Evolutionary conservation across 1,284 basidiomycete species (phyloP).

Genomic region (Puccinia triticina): DNA sequence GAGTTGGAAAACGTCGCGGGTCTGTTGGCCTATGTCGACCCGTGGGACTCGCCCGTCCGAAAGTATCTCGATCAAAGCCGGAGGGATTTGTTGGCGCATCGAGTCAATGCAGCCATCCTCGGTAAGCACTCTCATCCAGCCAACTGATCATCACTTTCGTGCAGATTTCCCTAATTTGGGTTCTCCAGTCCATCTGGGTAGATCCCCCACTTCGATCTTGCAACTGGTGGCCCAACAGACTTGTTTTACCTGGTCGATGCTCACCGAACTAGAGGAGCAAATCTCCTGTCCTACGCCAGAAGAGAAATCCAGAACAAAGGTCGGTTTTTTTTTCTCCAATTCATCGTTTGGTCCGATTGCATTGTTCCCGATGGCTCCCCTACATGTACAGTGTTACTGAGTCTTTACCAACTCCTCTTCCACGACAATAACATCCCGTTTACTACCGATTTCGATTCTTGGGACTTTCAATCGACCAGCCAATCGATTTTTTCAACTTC

Average conservation of each 20-base stretch:
- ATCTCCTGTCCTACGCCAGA: slow-evolving; percentile 54
- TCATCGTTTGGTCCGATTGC: background rate
- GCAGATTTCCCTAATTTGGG: background rate
- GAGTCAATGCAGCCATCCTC: slow-evolving; percentile 81
- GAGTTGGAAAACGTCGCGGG: slow-evolving; percentile 75
- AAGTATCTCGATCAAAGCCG: slow-evolving; percentile 73
- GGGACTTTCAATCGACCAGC: slow-evolving; percentile 1
- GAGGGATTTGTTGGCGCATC: slow-evolving; percentile 76
- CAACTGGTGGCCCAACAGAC: slow-evolving; percentile 54
- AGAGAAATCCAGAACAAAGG: slow-evolving; percentile 40
- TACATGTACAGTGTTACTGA: background rate
- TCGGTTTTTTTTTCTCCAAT: slow-evolving; percentile 13
- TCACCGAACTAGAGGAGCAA: slow-evolving; percentile 53
- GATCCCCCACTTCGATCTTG: slow-evolving; percentile 54
- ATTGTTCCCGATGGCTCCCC: background rate
- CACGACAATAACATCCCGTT: too few relatives aligned
- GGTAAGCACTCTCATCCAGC: slow-evolving; percentile 63
- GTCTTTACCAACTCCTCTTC: too few relatives aligned
- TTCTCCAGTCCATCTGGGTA: slow-evolving; percentile 52
- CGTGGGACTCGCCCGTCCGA: slow-evolving; percentile 71
- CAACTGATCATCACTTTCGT: slow-evolving; percentile 1
- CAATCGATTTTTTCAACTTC: slow-evolving; percentile 41
- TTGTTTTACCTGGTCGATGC: slow-evolving; percentile 53
- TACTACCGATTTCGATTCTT: too few relatives aligned
- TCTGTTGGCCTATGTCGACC: slow-evolving; percentile 73